A percentile compares a stretch with the other conserved stretches of the same genome.
Conservation (phyloP, 495 filamentous ascomycete species). For the Hyaloscypha variabilis region DNA sequence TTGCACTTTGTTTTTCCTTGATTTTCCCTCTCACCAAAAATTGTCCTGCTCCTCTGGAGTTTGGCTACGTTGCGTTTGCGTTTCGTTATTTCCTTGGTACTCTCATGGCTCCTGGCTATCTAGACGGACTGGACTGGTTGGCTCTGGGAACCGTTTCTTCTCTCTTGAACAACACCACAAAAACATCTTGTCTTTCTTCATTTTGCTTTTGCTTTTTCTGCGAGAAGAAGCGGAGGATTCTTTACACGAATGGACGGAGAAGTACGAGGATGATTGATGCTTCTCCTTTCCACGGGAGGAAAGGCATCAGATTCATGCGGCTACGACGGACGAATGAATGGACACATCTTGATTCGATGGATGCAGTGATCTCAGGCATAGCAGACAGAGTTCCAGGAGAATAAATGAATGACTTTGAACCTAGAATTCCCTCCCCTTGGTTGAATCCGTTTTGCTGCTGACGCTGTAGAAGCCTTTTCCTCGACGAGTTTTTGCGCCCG, state of each 20-base stretch:
- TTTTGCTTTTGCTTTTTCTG: slow-evolving; percentile 2
- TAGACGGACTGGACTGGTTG: slow-evolving; percentile 8
- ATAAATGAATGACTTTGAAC: slow-evolving; percentile 1
- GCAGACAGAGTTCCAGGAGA: slow-evolving; percentile 1
- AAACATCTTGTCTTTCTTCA: slow-evolving; percentile 8
- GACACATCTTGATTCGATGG: neutral
- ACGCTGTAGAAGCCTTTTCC: neutral
- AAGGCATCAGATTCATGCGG: slow-evolving; percentile 20
- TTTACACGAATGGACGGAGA: slow-evolving; percentile 9
- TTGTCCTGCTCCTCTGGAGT: neutral
- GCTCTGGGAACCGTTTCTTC: slow-evolving; percentile 4
- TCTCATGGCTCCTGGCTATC: slow-evolving; percentile 1
- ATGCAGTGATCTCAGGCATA: neutral
- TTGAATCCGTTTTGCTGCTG: neutral
- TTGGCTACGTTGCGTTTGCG: neutral
- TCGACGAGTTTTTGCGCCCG: neutral
- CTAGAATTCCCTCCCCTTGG: neutral
- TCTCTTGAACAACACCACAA: slow-evolving; percentile 8
- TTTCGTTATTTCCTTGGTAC: neutral
- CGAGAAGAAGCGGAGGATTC: slow-evolving; percentile 3
- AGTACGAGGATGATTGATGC: slow-evolving; percentile 23
- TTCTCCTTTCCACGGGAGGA: neutral
- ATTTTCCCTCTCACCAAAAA: slow-evolving; percentile 1
- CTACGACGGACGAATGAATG: slow-evolving; percentile 6
- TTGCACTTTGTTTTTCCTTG: neutral